Base-by-base conservation (phyloP, 768 basidiomycete genomes). In the Suillus clintonianus region DNA sequence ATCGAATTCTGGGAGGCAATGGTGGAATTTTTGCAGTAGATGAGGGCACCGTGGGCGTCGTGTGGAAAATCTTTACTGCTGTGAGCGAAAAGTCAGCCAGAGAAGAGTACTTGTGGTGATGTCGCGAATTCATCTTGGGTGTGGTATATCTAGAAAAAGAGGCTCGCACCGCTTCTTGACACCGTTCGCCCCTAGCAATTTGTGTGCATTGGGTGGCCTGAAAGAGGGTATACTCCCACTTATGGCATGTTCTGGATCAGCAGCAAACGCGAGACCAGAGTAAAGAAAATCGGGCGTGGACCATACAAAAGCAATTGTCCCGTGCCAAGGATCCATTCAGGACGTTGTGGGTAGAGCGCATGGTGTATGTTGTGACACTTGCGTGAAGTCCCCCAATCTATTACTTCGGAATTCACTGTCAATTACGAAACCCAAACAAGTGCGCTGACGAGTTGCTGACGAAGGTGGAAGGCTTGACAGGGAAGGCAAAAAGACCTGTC, bases 61-160 rank as follows among this genome's bases (percentile, higher is more conserved):
- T 90, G 88, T 72, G 89, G 87, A 81, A 97, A 94, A 62, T 92
- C 89, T 58, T 83, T 83, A 72, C 89, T 90, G 69, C 92, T 89
- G 71, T 97, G 92, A 0, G 95, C 97, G 71, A 96, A 99, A 68
- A 90, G 85, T 75, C 97, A 99, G 7, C 85, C 80, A 0, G 89
- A 81, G 0, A 90, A 91, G 24, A 99, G 84, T 3, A 81, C 72
- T 59, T 85, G 71, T 0, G 89, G 79, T 0, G 80, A 71, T 57
- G 87, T 83, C 24, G 84, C 76, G 79, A 99, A 99, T 0, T 87
- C 90, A 56, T 95, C 87, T 66, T 83, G 88, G 19, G 97, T 97
- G 78, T 94, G 93, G 72, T 85, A 98, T 2, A 95, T 95, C 90
- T 98, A 63, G 32, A 55, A 56, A 15, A 8, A 59, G 9, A 57